Percentiles rank a stretch among this genome's conserved stretches.
These are phyloP conservation scores for Talaromyces stipitatus DNA, from an alignment of 495 filamentous ascomycete genomes.

Conservation along the genomic window DNA sequence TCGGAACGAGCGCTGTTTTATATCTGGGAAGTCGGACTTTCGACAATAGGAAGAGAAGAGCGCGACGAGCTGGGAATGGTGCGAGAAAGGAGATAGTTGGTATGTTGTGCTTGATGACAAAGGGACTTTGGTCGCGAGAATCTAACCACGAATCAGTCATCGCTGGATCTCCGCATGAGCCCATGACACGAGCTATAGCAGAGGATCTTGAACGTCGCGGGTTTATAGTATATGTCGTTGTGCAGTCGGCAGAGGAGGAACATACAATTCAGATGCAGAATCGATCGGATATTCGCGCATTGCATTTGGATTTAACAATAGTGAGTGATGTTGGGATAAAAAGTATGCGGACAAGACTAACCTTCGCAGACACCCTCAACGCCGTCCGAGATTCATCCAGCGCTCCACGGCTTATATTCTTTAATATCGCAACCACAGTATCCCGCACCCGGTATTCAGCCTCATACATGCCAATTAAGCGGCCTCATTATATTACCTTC, in stretches of 20 bases:
- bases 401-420: slow-evolving; percentile 44
- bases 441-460: slow-evolving; percentile 61
- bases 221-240: slow-evolving; percentile 88
- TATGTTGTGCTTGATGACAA: slow-evolving; percentile 17
- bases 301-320: slow-evolving; percentile 73
- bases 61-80: slow-evolving; percentile 71
- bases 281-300: slow-evolving; percentile 68
- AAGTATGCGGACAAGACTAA: too few species aligned
- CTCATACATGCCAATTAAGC: slow-evolving; percentile 65
- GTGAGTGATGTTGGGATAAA: slow-evolving; percentile 15
- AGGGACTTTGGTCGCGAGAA: neutral
- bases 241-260: slow-evolving; percentile 74
- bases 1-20: slow-evolving; percentile 61
- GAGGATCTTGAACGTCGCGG: slow-evolving; percentile 83
- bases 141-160: slow-evolving; percentile 44
- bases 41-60: slow-evolving; percentile 60
- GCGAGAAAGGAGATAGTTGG: slow-evolving; percentile 78
- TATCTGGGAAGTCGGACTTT: slow-evolving; percentile 54
- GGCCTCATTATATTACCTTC: slow-evolving; percentile 68
- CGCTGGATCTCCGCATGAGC: slow-evolving; percentile 72
- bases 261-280: slow-evolving; percentile 65
- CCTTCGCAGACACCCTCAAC: slow-evolving; percentile 42
- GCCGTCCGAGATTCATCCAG: slow-evolving; percentile 44
- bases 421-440: slow-evolving; percentile 65
- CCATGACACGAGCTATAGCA: slow-evolving; percentile 71